phyloP scores from a whole-genome alignment of 208 protist species.

The Trypanosoma congolense region DNA sequence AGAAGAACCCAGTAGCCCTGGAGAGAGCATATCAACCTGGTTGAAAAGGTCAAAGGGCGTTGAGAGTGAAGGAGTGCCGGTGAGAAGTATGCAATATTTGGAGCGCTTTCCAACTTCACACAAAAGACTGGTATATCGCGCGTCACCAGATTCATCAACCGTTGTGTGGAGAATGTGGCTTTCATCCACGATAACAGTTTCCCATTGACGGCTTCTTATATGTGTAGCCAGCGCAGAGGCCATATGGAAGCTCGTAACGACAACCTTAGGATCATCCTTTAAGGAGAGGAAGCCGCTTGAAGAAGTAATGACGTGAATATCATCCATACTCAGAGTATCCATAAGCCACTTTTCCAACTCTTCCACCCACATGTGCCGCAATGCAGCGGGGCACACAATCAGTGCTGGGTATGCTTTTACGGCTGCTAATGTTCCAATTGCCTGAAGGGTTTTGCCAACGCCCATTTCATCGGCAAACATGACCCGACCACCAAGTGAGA shows the following conservation, averaged over 20 bases:
- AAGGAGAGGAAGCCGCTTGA: constrained; percentile 45
- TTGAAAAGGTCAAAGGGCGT: constrained; percentile 79
- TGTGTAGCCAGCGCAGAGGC: constrained; percentile 36
- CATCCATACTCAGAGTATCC: constrained; percentile 51
- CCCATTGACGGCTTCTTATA: constrained; percentile 38
- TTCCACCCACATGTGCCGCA: constrained; percentile 79
- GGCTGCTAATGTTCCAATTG: constrained; percentile 53
- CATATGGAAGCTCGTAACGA: constrained; percentile 85
- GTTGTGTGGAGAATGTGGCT: constrained; percentile 81
- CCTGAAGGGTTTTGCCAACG: constrained; percentile 76
- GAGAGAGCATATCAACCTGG: constrained; percentile 54
- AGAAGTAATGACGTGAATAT: constrained; percentile 65
- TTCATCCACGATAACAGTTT: constrained; percentile 66
- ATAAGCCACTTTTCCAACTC: constrained; percentile 74
- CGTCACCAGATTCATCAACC: constrained; percentile 36
- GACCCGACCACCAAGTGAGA: constrained; percentile 40
- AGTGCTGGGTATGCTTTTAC: constrained; percentile 61
- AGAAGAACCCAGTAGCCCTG: constrained; percentile 45
- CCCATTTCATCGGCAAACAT: constrained; percentile 86
- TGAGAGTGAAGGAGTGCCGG: constrained; percentile 55
- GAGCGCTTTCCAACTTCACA: constrained; percentile 31
- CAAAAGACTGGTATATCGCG: constrained; percentile 56
- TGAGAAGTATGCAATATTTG: constrained; percentile 62
- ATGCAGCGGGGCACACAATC: constrained; percentile 66
- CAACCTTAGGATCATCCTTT: constrained; percentile 45